Base-by-base conservation (phyloP, 2,329 filamentous ascomycete genomes). In the Cercospora sp. region DNA sequence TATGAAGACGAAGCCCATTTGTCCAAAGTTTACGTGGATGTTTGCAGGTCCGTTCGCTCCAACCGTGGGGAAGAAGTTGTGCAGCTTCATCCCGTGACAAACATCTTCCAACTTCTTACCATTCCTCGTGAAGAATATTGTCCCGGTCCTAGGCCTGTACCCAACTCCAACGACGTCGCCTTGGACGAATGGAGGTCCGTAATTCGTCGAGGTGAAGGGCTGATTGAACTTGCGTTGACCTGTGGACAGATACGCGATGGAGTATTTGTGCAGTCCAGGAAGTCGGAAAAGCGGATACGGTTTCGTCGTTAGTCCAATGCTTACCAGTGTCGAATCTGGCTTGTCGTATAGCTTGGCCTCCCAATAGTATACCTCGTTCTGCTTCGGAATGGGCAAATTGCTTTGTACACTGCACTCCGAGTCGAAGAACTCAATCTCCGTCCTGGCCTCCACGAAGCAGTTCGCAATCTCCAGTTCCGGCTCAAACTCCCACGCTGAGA, bases 351-450 rank as follows among this genome's bases (percentile, higher is more conserved):
- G 91, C 84, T 99, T 99, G 65, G 94, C 92, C 80, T 99, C 95
- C 95, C 95, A 99, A 81, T 99, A 99, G 80, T 99, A 99, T 10
- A 98, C 94, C 77, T 99, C 95, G 77, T 99, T 99, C 78, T 99
- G 95, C 78, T 99, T 99, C 13, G 95, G 95, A 7, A 99, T 93
- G 0, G 95, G 95, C 48, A 99, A 82, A 76, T 99, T 99, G 84
- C 91, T 96, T 84, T 97, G 93, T 70, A 98, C 95, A 74, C 94
- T 97, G 83, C 94, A 98, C 79, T 97, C 95, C 2, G 93, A 95
- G 80, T 99, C 95, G 78, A 97, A 99, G 82, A 99, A 99, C 79
- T 99, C 95, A 71, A 99, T 97, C 80, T 99, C 95, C 10, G 95
- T 99, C 72, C 95, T 89, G 48, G 84, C 94, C 81, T 99, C 94